Evolutionary conservation across 352 stramenopile species (phyloP), one percentile per base, ranked within the genome.

Genomic region (Phytophthora boehmeriae): DNA sequence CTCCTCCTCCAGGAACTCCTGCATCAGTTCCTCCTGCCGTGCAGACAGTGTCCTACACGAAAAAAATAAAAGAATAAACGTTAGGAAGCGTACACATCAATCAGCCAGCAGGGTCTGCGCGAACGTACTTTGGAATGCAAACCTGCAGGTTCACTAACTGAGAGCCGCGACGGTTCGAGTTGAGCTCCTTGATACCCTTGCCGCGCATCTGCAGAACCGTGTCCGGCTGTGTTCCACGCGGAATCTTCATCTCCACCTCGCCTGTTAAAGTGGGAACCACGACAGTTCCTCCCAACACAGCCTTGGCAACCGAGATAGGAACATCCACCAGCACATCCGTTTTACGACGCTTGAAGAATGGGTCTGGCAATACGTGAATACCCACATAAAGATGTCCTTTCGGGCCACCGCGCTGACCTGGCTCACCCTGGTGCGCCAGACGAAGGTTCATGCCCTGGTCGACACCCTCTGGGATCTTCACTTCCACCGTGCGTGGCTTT

Each of bases 81-180:
- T 8, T 39, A 30, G 17, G 22, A 2, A 47, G n/a, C 20, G 11
- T 14, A 41, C 58, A 48, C n/a, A 34, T 2, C 4, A 20, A 39
- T 17, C 10, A 45, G 39, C 32, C 5, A 30, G 27, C 6, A 9
- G n/a, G n/a, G 2, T 8, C 19, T n/a, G 20, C 8, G 2, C 8
- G 55, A 54, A 86, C 79, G 68, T 83, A 94, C 78, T 95, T 98
- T 51, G 97, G 97, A 44, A 99, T 91, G 62, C 97, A 76, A 48
- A 99, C 87, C 71, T 98, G 96, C 27, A 99, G 58, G 62, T 98
- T 98, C 30, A 99, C 97, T 41, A 98, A 81, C 74, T 99, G 97
- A 68, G 98, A 97, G 45, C 97, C 97, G 28, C 92, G 83, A 55
- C 89, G 85, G 59, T 84, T 89, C 45, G 91, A 95, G 66, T 97